phyloP scores from a whole-genome alignment of 2,329 filamentous ascomycete genomes.

The Penicillium fuscoglaucum region DNA sequence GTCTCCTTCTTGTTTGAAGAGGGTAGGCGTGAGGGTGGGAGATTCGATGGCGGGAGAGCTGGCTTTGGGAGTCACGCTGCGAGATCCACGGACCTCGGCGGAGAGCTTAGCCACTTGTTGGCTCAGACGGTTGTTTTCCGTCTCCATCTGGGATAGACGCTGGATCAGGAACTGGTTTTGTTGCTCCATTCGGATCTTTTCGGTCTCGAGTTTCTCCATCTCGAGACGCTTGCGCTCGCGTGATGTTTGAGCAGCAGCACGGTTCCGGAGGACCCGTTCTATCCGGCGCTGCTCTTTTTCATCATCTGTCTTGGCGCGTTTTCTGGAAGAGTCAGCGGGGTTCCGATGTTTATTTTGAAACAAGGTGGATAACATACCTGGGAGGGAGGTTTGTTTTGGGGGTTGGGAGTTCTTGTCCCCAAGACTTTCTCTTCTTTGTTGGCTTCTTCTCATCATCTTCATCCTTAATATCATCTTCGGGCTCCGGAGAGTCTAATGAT shows the following conservation, averaged over 20 bases:
- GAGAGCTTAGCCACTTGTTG: slow-evolving; percentile 53
- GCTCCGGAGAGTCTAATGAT: slow-evolving; percentile 34
- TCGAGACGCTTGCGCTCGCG: slow-evolving; percentile 87
- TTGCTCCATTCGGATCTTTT: slow-evolving; percentile 65
- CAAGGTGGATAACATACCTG: slow-evolving; percentile 56
- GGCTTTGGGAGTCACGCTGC: slow-evolving; percentile 41
- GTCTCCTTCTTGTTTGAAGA: slow-evolving; percentile 48
- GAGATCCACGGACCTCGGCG: slow-evolving; percentile 46
- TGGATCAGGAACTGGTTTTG: slow-evolving; percentile 70
- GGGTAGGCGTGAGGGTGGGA: slow-evolving; percentile 42
- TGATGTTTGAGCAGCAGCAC: slow-evolving; percentile 93
- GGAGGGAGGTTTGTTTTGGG: slow-evolving; percentile 96
- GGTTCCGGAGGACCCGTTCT: slow-evolving; percentile 94
- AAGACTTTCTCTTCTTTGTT: slow-evolving; percentile 94
- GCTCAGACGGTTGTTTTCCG: slow-evolving; percentile 52
- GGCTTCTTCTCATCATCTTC: slow-evolving; percentile 65
- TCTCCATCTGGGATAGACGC: slow-evolving; percentile 61
- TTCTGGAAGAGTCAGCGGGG: slow-evolving; percentile 53
- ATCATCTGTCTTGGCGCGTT: slow-evolving; percentile 97
- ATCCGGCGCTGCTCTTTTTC: slow-evolving; percentile 98
- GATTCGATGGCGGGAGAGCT: slow-evolving; percentile 37
- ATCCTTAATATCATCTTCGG: slow-evolving; percentile 22
- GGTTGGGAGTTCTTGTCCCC: slow-evolving; percentile 94
- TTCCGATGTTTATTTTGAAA: not conserved
- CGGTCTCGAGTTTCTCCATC: slow-evolving; percentile 75